Base-by-base conservation (phyloP, 768 basidiomycete genomes). In the Galerina marginata region DNA sequence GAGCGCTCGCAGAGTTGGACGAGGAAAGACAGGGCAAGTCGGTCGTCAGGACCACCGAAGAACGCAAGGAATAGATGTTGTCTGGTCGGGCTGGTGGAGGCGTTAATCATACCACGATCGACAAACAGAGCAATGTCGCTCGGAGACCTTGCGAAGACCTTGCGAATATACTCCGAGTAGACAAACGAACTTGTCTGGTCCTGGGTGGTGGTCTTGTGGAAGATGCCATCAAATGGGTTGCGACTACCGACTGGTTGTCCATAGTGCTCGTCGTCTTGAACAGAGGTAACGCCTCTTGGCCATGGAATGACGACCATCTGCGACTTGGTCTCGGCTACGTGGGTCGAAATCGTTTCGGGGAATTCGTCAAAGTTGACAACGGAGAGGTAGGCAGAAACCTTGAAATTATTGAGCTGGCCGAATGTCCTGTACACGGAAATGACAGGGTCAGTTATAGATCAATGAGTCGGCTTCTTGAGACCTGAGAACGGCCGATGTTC, bases 11-110 rank as follows among this genome's bases (percentile, higher is more conserved):
- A 81, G 57, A 95, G 91, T 71, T 98, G 96, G 37, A 92, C 85
- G 4, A 93, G 85, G 67, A 99, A 86, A 33, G 83, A 76, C 26
- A 99, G 76, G 0, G 93, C 93, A 20, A 94, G 80, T 1, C 97
- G 86, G 71, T 98, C 96, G 71, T 99, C 96, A 0, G 93, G 88
- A 0, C 96, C 96, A 39, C 96, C 96, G 71, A 94, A 91, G 85
- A 96, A 98, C 0, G 96, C 92, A 43, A 95, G 70, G 71, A 96
- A 86, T 29, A 98, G 69, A 63, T 92, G 92, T 60, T 89, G 80
- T 23, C 66, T 72, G 44, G 49, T 69, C 33, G 47, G 48, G 4
- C 71, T 65, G 1, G 71, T 63, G 46, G 71, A 66, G 14, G 72
- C 67, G 6, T 66, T 57, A 26, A 67, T 69, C 20, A 82, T 73